Conservation (phyloP, 208 protist genomes). For the Acanthamoeba royreba region DNA sequence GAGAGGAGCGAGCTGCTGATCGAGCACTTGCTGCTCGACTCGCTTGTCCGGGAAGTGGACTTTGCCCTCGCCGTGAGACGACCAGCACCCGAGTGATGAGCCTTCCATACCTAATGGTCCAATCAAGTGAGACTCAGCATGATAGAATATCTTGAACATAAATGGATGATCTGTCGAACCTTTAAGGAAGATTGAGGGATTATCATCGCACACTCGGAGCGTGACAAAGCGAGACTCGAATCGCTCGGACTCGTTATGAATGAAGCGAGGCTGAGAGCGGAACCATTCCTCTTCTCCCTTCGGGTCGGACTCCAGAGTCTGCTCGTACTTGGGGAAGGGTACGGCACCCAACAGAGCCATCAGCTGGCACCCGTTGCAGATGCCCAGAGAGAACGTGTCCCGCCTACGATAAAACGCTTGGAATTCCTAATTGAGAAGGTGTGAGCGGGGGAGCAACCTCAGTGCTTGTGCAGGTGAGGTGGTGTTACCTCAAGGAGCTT, state of each 20-base stretch:
- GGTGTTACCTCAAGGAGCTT: background rate
- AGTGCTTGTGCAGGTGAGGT: background rate
- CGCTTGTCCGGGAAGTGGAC: slow-evolving; percentile 58
- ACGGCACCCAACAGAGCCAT: slow-evolving; percentile 79
- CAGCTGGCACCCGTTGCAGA: slow-evolving; percentile 80
- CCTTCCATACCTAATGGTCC: slow-evolving; percentile 57
- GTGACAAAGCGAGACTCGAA: slow-evolving; percentile 74
- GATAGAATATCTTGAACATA: background rate
- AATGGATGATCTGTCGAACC: background rate
- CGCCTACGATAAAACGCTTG: slow-evolving; percentile 62
- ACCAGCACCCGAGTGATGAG: slow-evolving; percentile 74
- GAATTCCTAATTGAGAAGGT: slow-evolving; percentile 64
- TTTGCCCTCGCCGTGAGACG: slow-evolving; percentile 77
- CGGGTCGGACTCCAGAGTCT: background rate
- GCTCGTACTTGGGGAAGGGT: slow-evolving; percentile 43
- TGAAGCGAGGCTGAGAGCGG: slow-evolving; percentile 72
- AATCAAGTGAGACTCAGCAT: background rate
- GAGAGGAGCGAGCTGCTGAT: slow-evolving; percentile 67
- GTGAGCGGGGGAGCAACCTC: background rate
- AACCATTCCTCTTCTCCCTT: slow-evolving; percentile 11
- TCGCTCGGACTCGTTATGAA: slow-evolving; percentile 75
- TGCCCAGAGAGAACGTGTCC: slow-evolving; percentile 74
- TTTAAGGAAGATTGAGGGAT: slow-evolving; percentile 70
- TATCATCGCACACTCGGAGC: slow-evolving; percentile 58
- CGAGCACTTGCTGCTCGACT: slow-evolving; percentile 44